Base-by-base conservation (phyloP, 345 rosid species). In the Populus tremula region DNA sequence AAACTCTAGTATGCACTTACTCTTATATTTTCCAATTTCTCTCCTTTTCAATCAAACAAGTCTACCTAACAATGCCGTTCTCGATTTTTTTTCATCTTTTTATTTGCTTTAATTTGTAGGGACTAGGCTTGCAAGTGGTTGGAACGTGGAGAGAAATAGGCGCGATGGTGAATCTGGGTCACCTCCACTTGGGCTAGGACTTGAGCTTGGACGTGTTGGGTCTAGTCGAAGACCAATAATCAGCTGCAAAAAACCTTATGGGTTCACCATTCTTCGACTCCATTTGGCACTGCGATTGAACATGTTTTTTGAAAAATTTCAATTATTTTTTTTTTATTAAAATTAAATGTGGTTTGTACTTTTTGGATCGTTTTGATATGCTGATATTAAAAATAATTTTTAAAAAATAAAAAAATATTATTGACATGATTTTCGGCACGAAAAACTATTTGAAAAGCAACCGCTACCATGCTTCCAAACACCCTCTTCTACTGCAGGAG, bases 231-330 rank as follows among this genome's bases (percentile, higher is more conserved):
- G 67, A 63, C 10, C 67, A 36, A 14, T 20, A 18, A 66, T 25
- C 17, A 54, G 82, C 38, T 36, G 33, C 23, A 39, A 31, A 43
- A 67, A 70, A 72, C 47, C 73, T 35, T 7, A 11, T 27, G 88
- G 86, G 41, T 87, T 87, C 81, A 83, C 89, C 5, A 56, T 85
- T 74, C 79, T 83, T 70, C 92, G 87, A 67, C 63, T 83, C 25
- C 25, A 25, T 25, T 25, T 25, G 1, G 25, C 25, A 25, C 25
- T 1, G 25, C 1, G 25, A 1, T 25, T 25, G 0, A 25, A 25
- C 25, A n/a, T 25, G 25, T 25, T 25, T 25, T 25, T 25, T 25
- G 1, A 25, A 25, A 25, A 25, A 25, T 25, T 25, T 25, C 1
- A 25, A 25, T 25, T 25, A 25, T 25, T 25, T 25, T 25, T 25